Conservation (phyloP, 305 asterid species). For the Rubia peregrina region DNA sequence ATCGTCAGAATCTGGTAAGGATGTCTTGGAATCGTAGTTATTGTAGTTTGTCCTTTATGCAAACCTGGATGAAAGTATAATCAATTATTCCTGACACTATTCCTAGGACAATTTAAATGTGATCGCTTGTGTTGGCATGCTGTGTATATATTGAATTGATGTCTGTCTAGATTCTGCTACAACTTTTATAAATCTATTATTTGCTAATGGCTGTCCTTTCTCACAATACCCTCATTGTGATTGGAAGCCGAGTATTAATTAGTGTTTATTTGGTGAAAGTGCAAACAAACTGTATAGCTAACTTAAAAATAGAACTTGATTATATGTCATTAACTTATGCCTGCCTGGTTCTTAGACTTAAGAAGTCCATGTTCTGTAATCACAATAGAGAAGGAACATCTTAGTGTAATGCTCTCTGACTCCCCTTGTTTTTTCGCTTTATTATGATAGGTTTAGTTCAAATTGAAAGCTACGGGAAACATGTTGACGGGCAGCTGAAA, state of each 20-base stretch:
- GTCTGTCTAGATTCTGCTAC: background rate
- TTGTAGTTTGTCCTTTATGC: background rate
- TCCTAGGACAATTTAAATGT: background rate
- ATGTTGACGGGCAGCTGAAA: conserved; percentile 37
- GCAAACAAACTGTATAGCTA: background rate
- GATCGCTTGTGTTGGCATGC: background rate
- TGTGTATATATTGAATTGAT: no score
- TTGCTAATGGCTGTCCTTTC: background rate
- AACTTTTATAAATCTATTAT: background rate
- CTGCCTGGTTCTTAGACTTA: background rate
- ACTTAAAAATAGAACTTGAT: background rate
- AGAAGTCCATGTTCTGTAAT: background rate
- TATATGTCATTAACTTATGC: background rate
- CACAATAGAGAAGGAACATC: background rate
- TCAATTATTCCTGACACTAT: background rate
- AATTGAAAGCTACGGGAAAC: conserved; percentile 43
- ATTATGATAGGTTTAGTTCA: conserved; percentile 30
- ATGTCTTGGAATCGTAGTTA: background rate
- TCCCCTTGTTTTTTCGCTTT: background rate
- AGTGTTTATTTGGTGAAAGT: background rate
- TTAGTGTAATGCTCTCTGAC: no score
- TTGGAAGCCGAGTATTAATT: background rate
- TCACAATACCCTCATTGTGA: background rate
- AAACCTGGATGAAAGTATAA: background rate
- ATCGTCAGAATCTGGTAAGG: conserved; percentile 67